These are phyloP conservation scores for Cardamine occulta DNA, from an alignment of 345 rosid species.

Conservation along the genomic window DNA sequence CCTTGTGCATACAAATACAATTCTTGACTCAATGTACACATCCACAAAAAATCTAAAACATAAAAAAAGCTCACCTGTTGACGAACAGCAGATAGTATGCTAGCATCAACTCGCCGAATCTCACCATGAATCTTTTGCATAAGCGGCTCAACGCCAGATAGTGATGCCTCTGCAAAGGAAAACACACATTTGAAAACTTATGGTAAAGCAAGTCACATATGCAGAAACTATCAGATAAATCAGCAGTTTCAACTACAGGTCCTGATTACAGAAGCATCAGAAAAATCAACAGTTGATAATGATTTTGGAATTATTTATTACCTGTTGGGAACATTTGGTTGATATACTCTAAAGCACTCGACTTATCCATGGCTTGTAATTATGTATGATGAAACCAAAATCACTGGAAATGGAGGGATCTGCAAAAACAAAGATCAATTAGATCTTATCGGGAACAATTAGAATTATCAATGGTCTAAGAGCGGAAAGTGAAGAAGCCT, in stretches of 20 bases:
- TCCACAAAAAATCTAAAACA: slow-evolving; percentile 22
- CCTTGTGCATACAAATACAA: slow-evolving; percentile 1
- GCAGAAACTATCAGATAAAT: slow-evolving; percentile 22
- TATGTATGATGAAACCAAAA: slow-evolving; percentile 29
- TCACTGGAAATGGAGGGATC: slow-evolving; percentile 30
- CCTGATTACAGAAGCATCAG: not conserved
- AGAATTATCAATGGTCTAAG: slow-evolving; percentile 2
- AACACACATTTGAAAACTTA: slow-evolving; percentile 22
- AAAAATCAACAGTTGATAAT: not conserved
- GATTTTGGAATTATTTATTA: not conserved
- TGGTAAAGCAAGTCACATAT: slow-evolving; percentile 2
- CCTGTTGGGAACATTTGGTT: slow-evolving; percentile 99
- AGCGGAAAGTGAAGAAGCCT: slow-evolving; percentile 7
- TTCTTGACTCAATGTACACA: slow-evolving; percentile 16
- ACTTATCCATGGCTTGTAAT: slow-evolving; percentile 73
- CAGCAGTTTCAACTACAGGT: slow-evolving; percentile 7
- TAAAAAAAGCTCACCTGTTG: slow-evolving; percentile 65
- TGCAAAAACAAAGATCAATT: slow-evolving; percentile 33
- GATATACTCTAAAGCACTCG: slow-evolving; percentile 92
- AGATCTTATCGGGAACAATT: slow-evolving; percentile 22
- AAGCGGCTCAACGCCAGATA: slow-evolving; percentile 95
- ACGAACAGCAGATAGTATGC: slow-evolving; percentile 92
- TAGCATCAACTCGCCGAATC: slow-evolving; percentile 93
- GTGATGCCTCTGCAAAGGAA: slow-evolving; percentile 79
- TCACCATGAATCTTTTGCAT: slow-evolving; percentile 97